phyloP scores from a whole-genome alignment of 108 stramenopile genomes.

The Skeletonema costatum region DNA sequence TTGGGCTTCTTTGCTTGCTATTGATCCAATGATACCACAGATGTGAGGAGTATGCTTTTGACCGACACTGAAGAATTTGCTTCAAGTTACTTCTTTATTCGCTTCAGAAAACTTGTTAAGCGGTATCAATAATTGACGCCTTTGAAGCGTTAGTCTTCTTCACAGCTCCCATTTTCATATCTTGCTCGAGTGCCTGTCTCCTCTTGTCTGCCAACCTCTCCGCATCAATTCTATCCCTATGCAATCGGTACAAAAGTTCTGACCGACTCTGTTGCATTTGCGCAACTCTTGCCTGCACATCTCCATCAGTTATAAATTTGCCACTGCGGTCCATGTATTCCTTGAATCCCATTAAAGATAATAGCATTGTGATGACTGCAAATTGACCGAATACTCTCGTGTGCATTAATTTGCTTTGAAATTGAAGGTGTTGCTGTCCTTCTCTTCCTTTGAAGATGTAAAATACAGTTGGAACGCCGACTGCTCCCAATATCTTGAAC shows the following conservation, averaged over 20 bases:
- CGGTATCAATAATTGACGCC: neutral
- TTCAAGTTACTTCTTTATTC: neutral
- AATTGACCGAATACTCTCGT: constrained; percentile 90
- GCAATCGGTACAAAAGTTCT: constrained; percentile 55
- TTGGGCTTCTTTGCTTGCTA: no score
- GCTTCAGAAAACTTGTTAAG: neutral
- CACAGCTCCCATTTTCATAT: constrained; percentile 19
- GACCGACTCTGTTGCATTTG: constrained; percentile 70
- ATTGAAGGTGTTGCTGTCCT: constrained; percentile 69
- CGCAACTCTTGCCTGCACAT: constrained; percentile 64
- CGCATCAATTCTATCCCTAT: constrained; percentile 44
- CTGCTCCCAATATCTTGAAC: constrained; percentile 65
- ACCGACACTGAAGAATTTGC: no score
- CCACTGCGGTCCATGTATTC: constrained; percentile 82
- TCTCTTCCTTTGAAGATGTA: constrained; percentile 72
- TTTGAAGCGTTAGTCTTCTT: constrained; percentile 12
- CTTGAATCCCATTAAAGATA: constrained; percentile 83
- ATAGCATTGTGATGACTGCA: constrained; percentile 69
- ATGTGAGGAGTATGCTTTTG: no score
- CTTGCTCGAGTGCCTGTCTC: constrained; percentile 39
- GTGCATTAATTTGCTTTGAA: constrained; percentile 75
- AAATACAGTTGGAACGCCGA: constrained; percentile 71
- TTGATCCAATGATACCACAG: no score
- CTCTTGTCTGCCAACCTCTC: constrained; percentile 36
- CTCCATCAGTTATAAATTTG: constrained; percentile 70